Evolutionary conservation across 169 alveolate species (phyloP).

Genomic region (Eimeria brunetti): DNA sequence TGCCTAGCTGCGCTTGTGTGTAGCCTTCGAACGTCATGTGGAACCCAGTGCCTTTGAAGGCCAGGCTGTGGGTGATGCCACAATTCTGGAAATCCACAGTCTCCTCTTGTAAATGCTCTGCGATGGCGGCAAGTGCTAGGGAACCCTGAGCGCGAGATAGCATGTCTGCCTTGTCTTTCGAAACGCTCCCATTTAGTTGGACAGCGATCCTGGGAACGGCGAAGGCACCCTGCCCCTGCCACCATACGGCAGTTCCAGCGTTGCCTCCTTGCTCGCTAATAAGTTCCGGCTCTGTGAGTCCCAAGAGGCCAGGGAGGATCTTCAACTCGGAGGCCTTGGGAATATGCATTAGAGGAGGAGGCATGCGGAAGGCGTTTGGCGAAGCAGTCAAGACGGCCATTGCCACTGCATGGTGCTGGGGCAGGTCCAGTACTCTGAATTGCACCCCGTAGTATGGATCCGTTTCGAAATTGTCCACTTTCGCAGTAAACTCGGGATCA

Average conservation of each 20-base stretch:
- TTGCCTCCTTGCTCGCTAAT: slow-evolving; percentile 67
- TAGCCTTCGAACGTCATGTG: slow-evolving; percentile 73
- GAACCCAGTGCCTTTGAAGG: slow-evolving; percentile 63
- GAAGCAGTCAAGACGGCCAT: slow-evolving; percentile 68
- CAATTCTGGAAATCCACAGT: slow-evolving; percentile 74
- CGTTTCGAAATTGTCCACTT: slow-evolving; percentile 25
- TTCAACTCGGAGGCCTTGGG: slow-evolving; percentile 71
- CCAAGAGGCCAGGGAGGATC: slow-evolving; percentile 47
- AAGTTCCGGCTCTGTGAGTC: slow-evolving; percentile 74
- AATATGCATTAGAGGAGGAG: slow-evolving; percentile 79
- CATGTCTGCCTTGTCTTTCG: slow-evolving; percentile 46
- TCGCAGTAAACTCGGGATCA: slow-evolving; percentile 76
- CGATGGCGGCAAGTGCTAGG: slow-evolving; percentile 57
- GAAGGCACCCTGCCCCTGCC: slow-evolving; percentile 79
- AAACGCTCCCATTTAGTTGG: slow-evolving; percentile 62
- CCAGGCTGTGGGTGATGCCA: slow-evolving; percentile 72
- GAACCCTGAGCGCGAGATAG: slow-evolving; percentile 54
- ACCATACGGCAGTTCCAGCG: slow-evolving; percentile 77
- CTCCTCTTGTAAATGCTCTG: slow-evolving; percentile 78
- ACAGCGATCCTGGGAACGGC: slow-evolving; percentile 76
- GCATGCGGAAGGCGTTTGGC: slow-evolving; percentile 73
- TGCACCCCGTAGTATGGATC: slow-evolving; percentile 82
- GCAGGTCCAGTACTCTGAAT: slow-evolving; percentile 67
- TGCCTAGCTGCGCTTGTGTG: slow-evolving; percentile 64
- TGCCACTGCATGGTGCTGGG: slow-evolving; percentile 46